Percentiles rank a stretch among this genome's conserved stretches.
Conservation (phyloP, 257 asterid species). For the Scutellaria barbata region DNA sequence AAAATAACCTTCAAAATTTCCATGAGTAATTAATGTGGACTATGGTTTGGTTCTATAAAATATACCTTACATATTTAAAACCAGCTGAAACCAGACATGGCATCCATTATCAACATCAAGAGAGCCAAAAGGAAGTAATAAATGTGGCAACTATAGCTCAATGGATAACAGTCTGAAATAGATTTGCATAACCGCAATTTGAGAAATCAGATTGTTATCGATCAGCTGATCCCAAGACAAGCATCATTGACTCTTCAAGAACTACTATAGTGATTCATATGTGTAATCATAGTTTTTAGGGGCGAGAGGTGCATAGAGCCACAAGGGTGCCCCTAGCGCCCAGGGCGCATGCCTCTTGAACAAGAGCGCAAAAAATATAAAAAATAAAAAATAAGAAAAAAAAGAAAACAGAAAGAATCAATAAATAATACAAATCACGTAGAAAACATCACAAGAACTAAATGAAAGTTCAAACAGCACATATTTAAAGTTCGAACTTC, state of each 20-base stretch:
- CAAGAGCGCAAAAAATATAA: too few relatives aligned
- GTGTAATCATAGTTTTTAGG: background rate
- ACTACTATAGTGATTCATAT: background rate
- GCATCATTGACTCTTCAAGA: constrained; percentile 6
- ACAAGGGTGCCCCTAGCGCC: too few relatives aligned
- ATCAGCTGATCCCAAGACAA: background rate
- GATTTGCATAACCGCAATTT: constrained; percentile 5
- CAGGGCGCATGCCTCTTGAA: too few relatives aligned
- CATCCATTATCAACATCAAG: background rate
- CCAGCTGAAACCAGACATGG: background rate
- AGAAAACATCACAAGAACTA: background rate
- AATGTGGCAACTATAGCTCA: background rate
- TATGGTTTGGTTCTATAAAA: background rate
- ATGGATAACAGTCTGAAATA: background rate
- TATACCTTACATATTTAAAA: background rate
- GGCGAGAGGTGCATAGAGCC: too few relatives aligned
- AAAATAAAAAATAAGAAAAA: too few relatives aligned
- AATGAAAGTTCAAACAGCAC: background rate
- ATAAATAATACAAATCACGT: too few relatives aligned
- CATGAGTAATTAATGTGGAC: background rate
- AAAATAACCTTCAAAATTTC: background rate
- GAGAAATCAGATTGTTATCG: background rate
- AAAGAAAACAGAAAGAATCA: too few relatives aligned
- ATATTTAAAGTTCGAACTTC: too few relatives aligned
- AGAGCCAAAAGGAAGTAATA: background rate